Evolutionary conservation across 805 yeast species (phyloP), one percentile per base, ranked within the genome.

Genomic region (Pichia paraexigua): DNA sequence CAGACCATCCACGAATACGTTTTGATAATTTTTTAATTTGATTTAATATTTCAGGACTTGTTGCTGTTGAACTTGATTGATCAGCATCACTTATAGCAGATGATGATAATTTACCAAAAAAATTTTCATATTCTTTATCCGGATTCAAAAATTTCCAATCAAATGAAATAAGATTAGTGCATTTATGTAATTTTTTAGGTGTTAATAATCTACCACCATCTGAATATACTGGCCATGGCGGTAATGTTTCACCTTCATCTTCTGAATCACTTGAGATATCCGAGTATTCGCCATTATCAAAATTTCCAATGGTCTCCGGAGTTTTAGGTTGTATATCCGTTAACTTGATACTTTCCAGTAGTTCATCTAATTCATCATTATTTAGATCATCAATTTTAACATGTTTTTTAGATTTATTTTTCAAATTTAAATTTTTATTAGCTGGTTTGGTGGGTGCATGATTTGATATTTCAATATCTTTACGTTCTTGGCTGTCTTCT

Each of bases 1-100:
- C 95, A 44, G 89, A 85, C 96, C 96, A 88, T 24, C 89, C 90
- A 59, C 87, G 74, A 0, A 87, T 80, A n/a, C 77, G 63, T 50
- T 75, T 71, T 9, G 79, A 75, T 67, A 75, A 55, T 66, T 75
- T 74, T 58, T 80, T 83, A 57, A 84, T 78, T 60, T 83, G 87
- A 47, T 74, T 78, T 51, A 85, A 65, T 20, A 80, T 77, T 54
- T 84, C 90, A 0, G 91, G 92, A 0, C 86, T 77, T 0, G 81
- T 76, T 37, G 83, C 79, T 2, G 83, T 71, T 0, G 91, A 80
- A 0, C 90, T 77, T n/a, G 88, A 79, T 1, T 86, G 76, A 58
- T 85, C 85, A 0, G 88, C 90, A 64, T 86, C 92, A 50, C 82
- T 85, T 20, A 86, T 73, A 0, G 87, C 80, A 43, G 82, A 85